These are phyloP conservation scores for Pseudogymnoascus sp. DNA, from an alignment of 2,329 filamentous ascomycete species.

Conservation along the genomic window DNA sequence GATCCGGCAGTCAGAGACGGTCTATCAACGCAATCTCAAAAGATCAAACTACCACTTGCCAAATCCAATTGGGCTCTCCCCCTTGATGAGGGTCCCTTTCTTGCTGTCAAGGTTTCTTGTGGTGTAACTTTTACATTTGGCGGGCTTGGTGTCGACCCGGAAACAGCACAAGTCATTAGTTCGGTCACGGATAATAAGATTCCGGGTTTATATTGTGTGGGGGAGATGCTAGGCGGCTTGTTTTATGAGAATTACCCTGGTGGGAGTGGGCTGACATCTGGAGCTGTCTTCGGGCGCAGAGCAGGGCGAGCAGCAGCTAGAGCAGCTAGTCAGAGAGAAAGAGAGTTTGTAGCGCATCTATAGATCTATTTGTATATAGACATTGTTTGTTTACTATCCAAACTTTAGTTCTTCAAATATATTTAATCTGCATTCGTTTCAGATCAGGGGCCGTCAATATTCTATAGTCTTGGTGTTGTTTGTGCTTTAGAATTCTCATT, in stretches of 20 bases:
- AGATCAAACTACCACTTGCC: slow-evolving; percentile 35
- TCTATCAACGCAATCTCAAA: slow-evolving; percentile 46
- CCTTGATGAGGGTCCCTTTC: slow-evolving; percentile 48
- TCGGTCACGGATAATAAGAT: slow-evolving; percentile 34
- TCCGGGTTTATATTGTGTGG: slow-evolving; percentile 50
- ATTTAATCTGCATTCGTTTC: too few relatives aligned
- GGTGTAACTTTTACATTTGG: slow-evolving; percentile 65
- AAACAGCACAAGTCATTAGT: slow-evolving; percentile 33
- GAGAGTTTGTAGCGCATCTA: too few relatives aligned
- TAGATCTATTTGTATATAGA: too few relatives aligned
- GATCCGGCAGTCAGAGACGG: slow-evolving; percentile 56
- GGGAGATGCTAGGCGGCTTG: slow-evolving; percentile 59
- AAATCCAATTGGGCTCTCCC: slow-evolving; percentile 63
- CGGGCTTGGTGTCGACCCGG: slow-evolving; percentile 48
- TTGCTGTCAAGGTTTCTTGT: slow-evolving; percentile 56
- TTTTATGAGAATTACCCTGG: slow-evolving; percentile 59
- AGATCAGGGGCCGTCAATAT: too few relatives aligned
- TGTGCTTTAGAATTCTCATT: too few relatives aligned
- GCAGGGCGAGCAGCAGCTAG: slow-evolving; percentile 33
- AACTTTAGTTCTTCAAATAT: too few relatives aligned
- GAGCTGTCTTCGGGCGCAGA: slow-evolving; percentile 43
- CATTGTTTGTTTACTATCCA: too few relatives aligned
- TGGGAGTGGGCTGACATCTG: slow-evolving; percentile 53
- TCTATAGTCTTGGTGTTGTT: too few relatives aligned
- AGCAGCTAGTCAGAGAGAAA: too few relatives aligned